These are phyloP conservation scores for Massospora cicadina DNA, from an alignment of 371 early-diverging fungal genomes.

Conservation along the genomic window DNA sequence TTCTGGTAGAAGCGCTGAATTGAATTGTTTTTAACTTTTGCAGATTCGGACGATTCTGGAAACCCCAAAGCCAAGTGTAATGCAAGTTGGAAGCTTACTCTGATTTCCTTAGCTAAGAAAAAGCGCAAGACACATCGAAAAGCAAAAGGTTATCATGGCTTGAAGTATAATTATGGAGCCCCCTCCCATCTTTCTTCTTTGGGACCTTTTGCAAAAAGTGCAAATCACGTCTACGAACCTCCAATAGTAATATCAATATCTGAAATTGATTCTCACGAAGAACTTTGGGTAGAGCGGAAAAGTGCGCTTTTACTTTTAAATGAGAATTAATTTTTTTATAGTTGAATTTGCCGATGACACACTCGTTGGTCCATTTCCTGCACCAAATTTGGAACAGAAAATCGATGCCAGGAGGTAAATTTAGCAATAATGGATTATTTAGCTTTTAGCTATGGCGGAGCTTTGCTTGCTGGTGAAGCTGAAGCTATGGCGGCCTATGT, in stretches of 20 bases:
- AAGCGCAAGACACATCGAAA: background rate
- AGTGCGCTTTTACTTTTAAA: slow-evolving; percentile 12
- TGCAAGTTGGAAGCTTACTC: too few relatives aligned
- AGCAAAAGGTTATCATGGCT: background rate
- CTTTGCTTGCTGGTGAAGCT: slow-evolving; percentile 60
- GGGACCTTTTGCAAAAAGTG: background rate
- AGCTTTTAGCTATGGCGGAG: slow-evolving; percentile 46
- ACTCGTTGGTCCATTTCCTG: slow-evolving; percentile 38
- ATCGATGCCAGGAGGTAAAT: slow-evolving; percentile 30
- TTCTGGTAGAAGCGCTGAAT: background rate
- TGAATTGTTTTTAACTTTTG: too few relatives aligned
- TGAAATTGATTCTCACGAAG: slow-evolving; percentile 25
- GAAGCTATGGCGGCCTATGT: slow-evolving; percentile 74
- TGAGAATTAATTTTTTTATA: slow-evolving; percentile 10
- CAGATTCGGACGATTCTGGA: too few relatives aligned
- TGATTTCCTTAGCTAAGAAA: background rate
- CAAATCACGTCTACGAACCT: background rate
- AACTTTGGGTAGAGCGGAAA: slow-evolving; percentile 43
- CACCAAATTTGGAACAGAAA: slow-evolving; percentile 27
- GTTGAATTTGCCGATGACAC: slow-evolving; percentile 37
- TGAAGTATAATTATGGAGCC: background rate
- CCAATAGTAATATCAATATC: slow-evolving; percentile 9
- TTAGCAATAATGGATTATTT: background rate
- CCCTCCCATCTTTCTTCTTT: background rate
- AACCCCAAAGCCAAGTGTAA: too few relatives aligned